phyloP scores from a whole-genome alignment of 2,329 filamentous ascomycete species.

The Pleoardoris graminearum region DNA sequence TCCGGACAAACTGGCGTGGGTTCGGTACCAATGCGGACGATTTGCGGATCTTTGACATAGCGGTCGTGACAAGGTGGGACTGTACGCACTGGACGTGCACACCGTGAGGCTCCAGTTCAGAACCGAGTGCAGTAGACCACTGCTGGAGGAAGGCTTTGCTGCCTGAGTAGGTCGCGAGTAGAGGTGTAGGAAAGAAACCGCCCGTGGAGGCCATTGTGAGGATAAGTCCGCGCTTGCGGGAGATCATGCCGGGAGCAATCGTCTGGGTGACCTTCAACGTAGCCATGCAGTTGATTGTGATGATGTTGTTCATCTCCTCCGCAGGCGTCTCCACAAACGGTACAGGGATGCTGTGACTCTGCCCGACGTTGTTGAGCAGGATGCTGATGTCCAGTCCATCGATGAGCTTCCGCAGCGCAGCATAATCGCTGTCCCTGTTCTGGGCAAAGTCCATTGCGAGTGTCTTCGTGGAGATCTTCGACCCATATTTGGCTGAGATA shows the following conservation, averaged over 20 bases:
- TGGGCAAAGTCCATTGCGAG: slow-evolving; percentile 90
- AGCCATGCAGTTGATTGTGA: slow-evolving; percentile 92
- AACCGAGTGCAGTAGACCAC: slow-evolving; percentile 85
- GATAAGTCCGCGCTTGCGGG: slow-evolving; percentile 83
- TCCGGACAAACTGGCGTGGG: slow-evolving; percentile 78
- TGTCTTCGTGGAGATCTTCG: slow-evolving; percentile 69
- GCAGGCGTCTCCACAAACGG: slow-evolving; percentile 79
- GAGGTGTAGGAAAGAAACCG: slow-evolving; percentile 86
- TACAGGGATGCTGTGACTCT: slow-evolving; percentile 90
- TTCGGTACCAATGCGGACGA: slow-evolving; percentile 77
- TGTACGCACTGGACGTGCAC: slow-evolving; percentile 91
- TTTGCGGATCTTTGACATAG: slow-evolving; percentile 94
- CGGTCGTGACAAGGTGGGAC: slow-evolving; percentile 89
- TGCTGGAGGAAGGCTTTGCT: slow-evolving; percentile 98
- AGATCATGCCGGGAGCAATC: slow-evolving; percentile 80
- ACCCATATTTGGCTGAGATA: slow-evolving; percentile 70
- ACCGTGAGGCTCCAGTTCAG: slow-evolving; percentile 78
- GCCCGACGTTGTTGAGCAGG: slow-evolving; percentile 94
- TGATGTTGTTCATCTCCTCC: slow-evolving; percentile 83
- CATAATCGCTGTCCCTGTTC: slow-evolving; percentile 80
- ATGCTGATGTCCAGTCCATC: slow-evolving; percentile 79
- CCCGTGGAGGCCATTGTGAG: slow-evolving; percentile 98
- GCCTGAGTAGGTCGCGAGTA: slow-evolving; percentile 93
- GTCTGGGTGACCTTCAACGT: slow-evolving; percentile 87
- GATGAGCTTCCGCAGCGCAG: slow-evolving; percentile 68